These are phyloP conservation scores for Mycena maculata DNA, from an alignment of 768 basidiomycete genomes.

Conservation along the genomic window DNA sequence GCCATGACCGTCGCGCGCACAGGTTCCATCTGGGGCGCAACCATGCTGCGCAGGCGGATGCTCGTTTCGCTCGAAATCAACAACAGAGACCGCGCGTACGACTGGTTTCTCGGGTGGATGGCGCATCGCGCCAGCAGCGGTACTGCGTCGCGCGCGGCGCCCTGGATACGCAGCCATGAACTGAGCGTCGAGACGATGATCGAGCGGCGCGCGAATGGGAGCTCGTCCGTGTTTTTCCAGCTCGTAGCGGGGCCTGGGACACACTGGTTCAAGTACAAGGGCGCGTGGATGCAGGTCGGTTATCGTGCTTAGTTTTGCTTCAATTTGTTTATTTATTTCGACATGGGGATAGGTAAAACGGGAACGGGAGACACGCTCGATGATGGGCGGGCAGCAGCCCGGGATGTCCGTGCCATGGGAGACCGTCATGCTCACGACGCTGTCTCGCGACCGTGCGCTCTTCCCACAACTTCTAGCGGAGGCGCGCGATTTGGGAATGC, in stretches of 20 bases:
- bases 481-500: constrained; percentile 90
- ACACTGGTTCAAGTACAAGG: constrained; percentile 90
- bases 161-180: constrained; percentile 86
- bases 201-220: constrained; percentile 91
- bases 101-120: constrained; percentile 99
- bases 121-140: constrained; percentile 66
- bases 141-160: constrained; percentile 40
- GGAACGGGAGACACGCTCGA: constrained; percentile 92
- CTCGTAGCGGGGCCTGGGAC: constrained; percentile 96
- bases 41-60: constrained; percentile 86
- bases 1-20: constrained; percentile 82
- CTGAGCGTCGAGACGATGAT: constrained; percentile 94
- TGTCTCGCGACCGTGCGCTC: constrained; percentile 85
- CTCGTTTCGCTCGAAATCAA: constrained; percentile 96
- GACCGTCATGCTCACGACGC: constrained; percentile 92
- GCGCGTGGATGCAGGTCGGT: constrained; percentile 95
- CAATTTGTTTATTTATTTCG: constrained; percentile 28
- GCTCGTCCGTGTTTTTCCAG: constrained; percentile 88
- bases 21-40: constrained; percentile 73
- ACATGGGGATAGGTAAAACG: constrained; percentile 85
- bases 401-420: constrained; percentile 83
- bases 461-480: constrained; percentile 87
- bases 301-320: constrained; percentile 4
- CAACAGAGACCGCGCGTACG: constrained; percentile 93
- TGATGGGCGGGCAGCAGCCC: constrained; percentile 76